phyloP scores from a whole-genome alignment of 108 stramenopile genomes.

The Mayamaea pseudoterrestris region DNA sequence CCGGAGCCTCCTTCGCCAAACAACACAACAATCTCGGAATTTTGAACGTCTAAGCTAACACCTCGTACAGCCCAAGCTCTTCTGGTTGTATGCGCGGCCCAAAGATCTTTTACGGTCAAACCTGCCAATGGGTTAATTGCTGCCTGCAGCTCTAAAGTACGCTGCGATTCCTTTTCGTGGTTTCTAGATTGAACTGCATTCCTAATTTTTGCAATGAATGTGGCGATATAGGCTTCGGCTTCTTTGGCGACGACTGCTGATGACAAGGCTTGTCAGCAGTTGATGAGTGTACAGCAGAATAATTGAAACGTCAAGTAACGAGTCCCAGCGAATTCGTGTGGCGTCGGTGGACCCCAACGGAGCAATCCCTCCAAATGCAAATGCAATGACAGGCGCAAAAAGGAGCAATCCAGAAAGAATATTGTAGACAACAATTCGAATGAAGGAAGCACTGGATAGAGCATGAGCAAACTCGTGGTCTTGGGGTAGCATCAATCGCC shows the following conservation, averaged over 20 bases:
- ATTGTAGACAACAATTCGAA: no score
- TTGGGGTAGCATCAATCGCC: slow-evolving; percentile 11
- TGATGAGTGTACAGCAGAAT: slow-evolving; percentile 32
- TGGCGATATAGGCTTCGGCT: slow-evolving; percentile 11
- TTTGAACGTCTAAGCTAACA: slow-evolving; percentile 51
- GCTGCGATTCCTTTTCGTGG: neutral
- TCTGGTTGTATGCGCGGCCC: slow-evolving; percentile 68
- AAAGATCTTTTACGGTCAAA: slow-evolving; percentile 57
- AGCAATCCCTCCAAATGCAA: slow-evolving; percentile 10
- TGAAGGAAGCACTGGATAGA: no score
- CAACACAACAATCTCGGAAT: slow-evolving; percentile 61
- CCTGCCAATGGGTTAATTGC: slow-evolving; percentile 57
- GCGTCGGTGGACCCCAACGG: slow-evolving; percentile 5
- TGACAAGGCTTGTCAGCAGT: slow-evolving; percentile 25
- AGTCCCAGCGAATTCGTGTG: slow-evolving; percentile 25
- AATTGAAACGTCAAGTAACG: slow-evolving; percentile 42
- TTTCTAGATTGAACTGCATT: no score
- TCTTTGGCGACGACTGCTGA: slow-evolving; percentile 18
- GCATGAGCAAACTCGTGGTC: neutral
- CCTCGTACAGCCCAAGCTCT: slow-evolving; percentile 76
- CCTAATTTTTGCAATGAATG: slow-evolving; percentile 31
- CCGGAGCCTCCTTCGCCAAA: slow-evolving; percentile 69
- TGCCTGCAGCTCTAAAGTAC: slow-evolving; percentile 28
- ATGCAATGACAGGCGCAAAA: slow-evolving; percentile 11
- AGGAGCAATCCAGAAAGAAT: slow-evolving; percentile 16